These are phyloP conservation scores for Corinectria fuckeliana DNA, from an alignment of 2,329 filamentous ascomycete species.

Conservation along the genomic window DNA sequence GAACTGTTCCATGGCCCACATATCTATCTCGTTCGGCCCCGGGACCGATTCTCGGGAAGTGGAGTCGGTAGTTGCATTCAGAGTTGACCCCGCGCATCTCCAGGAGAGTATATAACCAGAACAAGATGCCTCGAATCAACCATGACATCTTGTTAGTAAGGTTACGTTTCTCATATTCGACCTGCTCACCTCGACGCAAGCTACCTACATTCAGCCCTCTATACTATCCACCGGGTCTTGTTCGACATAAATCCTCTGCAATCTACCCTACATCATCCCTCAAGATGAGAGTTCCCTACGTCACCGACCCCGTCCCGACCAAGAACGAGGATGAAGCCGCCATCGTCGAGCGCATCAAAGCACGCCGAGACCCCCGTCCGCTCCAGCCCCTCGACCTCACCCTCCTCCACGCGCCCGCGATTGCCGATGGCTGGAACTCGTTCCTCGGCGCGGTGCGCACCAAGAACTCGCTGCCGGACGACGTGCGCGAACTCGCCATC, in stretches of 20 bases:
- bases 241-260: neutral
- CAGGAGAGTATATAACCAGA: slow-evolving; percentile 40
- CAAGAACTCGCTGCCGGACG: slow-evolving; percentile 55
- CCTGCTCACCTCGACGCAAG: neutral
- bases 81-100: slow-evolving; percentile 34
- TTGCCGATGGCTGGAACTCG: slow-evolving; percentile 78
- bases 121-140: slow-evolving; percentile 17
- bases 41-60: slow-evolving; percentile 37
- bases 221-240: neutral
- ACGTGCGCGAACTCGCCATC: slow-evolving; percentile 79
- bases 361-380: slow-evolving; percentile 71
- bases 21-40: slow-evolving; percentile 19
- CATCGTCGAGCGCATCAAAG: slow-evolving; percentile 68
- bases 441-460: slow-evolving; percentile 71
- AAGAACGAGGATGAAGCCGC: slow-evolving; percentile 54
- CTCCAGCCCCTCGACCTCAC: slow-evolving; percentile 78
- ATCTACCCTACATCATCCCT: slow-evolving; percentile 22
- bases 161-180: neutral
- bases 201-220: neutral
- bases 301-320: slow-evolving; percentile 57
- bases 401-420: slow-evolving; percentile 74
- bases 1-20: slow-evolving; percentile 19
- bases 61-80: slow-evolving; percentile 36
- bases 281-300: slow-evolving; percentile 72
- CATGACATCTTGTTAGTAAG: neutral